These are phyloP conservation scores for Kentomonas sorsogonicus DNA, from an alignment of 208 protist genomes.

Conservation along the genomic window DNA sequence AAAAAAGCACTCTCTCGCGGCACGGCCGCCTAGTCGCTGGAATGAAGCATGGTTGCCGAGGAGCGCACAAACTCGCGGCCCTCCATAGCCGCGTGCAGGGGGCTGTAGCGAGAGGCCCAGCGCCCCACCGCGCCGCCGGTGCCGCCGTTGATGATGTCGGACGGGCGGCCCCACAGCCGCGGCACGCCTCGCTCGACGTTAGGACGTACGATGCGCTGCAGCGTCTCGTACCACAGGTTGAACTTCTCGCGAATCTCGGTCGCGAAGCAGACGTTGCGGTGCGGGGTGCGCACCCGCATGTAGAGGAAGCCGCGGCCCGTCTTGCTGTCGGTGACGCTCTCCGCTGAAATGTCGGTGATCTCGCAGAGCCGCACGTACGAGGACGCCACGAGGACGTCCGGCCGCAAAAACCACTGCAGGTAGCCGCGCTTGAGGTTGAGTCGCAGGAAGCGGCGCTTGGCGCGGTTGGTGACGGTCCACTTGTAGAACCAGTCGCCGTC, in stretches of 20 bases:
- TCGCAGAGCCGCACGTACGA: constrained; percentile 44
- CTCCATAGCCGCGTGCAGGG: constrained; percentile 36
- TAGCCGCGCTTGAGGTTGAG: constrained; percentile 49
- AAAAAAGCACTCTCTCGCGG: not conserved
- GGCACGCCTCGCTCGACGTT: constrained; percentile 28
- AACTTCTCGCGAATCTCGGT: constrained; percentile 76
- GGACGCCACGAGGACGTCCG: constrained; percentile 30
- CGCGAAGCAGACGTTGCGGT: constrained; percentile 42
- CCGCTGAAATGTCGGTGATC: constrained; percentile 40
- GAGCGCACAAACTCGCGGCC: not conserved
- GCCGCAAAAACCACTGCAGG: constrained; percentile 49
- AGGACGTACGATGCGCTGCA: constrained; percentile 40
- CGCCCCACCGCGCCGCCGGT: constrained; percentile 22
- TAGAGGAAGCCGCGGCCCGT: constrained; percentile 55
- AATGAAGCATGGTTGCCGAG: constrained; percentile 13
- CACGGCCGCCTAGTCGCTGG: constrained; percentile 22
- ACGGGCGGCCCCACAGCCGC: constrained; percentile 41
- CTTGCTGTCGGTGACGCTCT: constrained; percentile 44
- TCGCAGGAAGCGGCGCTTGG: constrained; percentile 72
- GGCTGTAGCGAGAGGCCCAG: constrained; percentile 55
- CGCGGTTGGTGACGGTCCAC: constrained; percentile 51
- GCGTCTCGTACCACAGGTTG: constrained; percentile 63
- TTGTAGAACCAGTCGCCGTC: constrained; percentile 77
- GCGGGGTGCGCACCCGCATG: constrained; percentile 39
- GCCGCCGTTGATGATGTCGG: constrained; percentile 17